A percentile compares a stretch with the other conserved stretches of the same genome.
These are phyloP conservation scores for Eucalyptus coolabah DNA, from an alignment of 345 rosid genomes.

Conservation along the genomic window DNA sequence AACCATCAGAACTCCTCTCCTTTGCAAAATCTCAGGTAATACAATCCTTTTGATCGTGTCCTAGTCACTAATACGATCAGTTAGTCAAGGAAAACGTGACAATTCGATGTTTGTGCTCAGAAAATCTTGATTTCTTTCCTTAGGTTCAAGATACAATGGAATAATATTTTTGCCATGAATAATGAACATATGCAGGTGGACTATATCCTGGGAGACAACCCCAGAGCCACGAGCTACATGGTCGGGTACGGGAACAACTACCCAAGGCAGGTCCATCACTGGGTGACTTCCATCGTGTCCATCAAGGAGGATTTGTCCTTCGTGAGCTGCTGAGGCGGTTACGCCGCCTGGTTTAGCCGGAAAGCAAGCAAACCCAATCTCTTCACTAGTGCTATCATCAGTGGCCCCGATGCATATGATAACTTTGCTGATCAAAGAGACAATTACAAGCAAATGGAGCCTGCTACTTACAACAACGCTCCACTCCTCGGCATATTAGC, in stretches of 20 bases:
- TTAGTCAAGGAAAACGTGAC: too few relatives aligned
- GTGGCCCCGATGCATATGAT: conserved; percentile 94
- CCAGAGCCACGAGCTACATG: conserved; percentile 93
- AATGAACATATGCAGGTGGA: conserved; percentile 35
- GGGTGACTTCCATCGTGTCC: conserved; percentile 89
- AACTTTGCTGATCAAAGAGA: conserved; percentile 88
- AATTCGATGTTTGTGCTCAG: neutral
- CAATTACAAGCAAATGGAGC: conserved; percentile 94
- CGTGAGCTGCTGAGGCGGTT: conserved; percentile 86
- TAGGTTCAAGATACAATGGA: neutral
- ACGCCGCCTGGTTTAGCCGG: conserved; percentile 75
- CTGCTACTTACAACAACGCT: conserved; percentile 97
- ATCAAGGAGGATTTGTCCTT: conserved; percentile 45
- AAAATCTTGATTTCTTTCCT: too few relatives aligned
- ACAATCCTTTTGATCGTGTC: neutral
- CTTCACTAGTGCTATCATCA: conserved; percentile 78
- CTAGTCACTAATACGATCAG: too few relatives aligned
- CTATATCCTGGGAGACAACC: conserved; percentile 94
- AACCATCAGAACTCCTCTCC: conserved; percentile 53
- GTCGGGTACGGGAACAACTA: conserved; percentile 92
- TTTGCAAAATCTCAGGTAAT: conserved; percentile 84
- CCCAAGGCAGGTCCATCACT: conserved; percentile 83
- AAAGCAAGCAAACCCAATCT: conserved; percentile 80
- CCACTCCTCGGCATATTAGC: conserved; percentile 95
- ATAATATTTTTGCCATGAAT: neutral